Evolutionary conservation across 257 asterid genomes (phyloP).

Genomic region (Petunia axillaris): DNA sequence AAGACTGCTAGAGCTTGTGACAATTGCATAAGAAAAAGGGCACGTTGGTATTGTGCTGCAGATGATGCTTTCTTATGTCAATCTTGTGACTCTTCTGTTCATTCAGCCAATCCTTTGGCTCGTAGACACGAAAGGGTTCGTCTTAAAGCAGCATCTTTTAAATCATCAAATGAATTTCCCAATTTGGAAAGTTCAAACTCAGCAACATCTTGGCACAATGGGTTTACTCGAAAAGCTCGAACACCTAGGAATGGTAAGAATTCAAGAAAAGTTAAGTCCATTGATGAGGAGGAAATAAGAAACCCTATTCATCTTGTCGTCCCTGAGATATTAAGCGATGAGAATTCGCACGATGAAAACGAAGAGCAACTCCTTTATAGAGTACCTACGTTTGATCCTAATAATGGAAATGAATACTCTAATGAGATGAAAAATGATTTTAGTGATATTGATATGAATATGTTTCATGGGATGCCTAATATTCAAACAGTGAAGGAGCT

Average conservation of each 20-base stretch:
- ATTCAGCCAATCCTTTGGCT: conserved; percentile 78
- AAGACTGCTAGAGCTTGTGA: conserved; percentile 83
- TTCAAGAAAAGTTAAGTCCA: not conserved
- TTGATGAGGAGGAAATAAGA: not conserved
- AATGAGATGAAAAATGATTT: conserved; percentile 6
- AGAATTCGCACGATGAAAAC: conserved; percentile 51
- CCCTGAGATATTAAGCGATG: conserved; percentile 65
- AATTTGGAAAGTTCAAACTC: conserved; percentile 16
- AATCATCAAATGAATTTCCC: conserved; percentile 22
- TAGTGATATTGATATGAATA: conserved; percentile 27
- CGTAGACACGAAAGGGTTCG: conserved; percentile 79
- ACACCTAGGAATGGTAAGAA: conserved; percentile 56
- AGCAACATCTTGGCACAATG: conserved; percentile 59
- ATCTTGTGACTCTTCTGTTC: conserved; percentile 69
- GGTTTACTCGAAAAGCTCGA: conserved; percentile 73
- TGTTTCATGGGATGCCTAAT: conserved; percentile 45
- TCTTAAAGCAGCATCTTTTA: conserved; percentile 49
- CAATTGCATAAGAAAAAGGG: conserved; percentile 63
- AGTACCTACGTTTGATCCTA: conserved; percentile 74
- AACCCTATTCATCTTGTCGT: conserved; percentile 47
- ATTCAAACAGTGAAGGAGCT: conserved; percentile 73
- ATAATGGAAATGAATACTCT: conserved; percentile 15
- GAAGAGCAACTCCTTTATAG: conserved; percentile 72
- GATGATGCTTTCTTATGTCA: conserved; percentile 90
- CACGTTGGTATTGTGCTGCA: conserved; percentile 78